Evolutionary conservation across 306 rosid species (phyloP), one percentile per base, ranked within the genome.

Genomic region (Trifolium repens): DNA sequence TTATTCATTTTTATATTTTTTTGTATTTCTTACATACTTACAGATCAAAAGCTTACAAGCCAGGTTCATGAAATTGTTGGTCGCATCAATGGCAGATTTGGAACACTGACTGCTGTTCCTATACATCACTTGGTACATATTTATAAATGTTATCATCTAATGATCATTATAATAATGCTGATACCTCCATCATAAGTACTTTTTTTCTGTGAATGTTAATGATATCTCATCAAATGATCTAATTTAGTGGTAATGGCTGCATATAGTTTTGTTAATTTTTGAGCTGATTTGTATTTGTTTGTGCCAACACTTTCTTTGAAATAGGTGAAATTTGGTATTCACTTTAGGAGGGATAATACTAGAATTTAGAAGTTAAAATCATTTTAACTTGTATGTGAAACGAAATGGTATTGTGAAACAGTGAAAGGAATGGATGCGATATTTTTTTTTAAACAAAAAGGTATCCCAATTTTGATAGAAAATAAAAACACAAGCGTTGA

Each of bases 41-140:
- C 87, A 94, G 98, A 94, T 81, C 97, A 91, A 88, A 91, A 87
- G 88, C 98, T 94, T 74, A 86, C 98, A 9, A 91, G 97, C 81
- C 98, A 91, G 83, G 97, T 94, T 87, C 98, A 94, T 81, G 96
- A 94, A 86, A 91, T 94, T 80, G 97, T 94, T 27, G 98, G 96
- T 68, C 97, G 98, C 78, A 94, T 94, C 76, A 94, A 94, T 84
- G 97, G 98, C 54, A 91, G 96, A 82, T 91, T 94, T 84, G 98
- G 98, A 78, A 86, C 97, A 67, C 97, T 94, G 19, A 90, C 91
- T 79, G 89, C 94, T 44, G 97, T 94, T 46, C 98, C 98, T 62
- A 88, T 94, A 82, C 97, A 90, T 81, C 98, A 94, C 76, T 86
- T 94, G 89, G 98, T 94, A 94, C 85, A 44, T 76, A 80, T 39